These are phyloP conservation scores for Fraxinus platypoda DNA, from an alignment of 305 asterid genomes.

Conservation along the genomic window DNA sequence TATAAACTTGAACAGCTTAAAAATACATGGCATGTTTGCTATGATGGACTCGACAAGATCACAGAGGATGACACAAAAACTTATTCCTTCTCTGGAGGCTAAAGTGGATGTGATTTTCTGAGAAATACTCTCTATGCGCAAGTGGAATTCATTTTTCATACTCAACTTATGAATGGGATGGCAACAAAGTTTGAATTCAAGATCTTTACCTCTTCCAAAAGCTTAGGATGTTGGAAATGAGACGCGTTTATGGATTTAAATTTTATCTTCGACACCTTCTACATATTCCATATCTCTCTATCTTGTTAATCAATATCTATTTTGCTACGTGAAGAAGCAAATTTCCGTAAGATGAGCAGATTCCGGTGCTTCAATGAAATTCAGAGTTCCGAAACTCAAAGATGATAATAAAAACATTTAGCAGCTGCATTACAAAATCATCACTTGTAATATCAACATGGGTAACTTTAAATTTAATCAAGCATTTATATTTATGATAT, in stretches of 20 bases:
- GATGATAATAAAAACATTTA: background rate
- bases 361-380: background rate
- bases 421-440: background rate
- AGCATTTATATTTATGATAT: conserved; percentile 4
- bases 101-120: background rate
- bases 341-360: background rate
- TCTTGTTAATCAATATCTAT: background rate
- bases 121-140: background rate
- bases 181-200: background rate
- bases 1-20: background rate
- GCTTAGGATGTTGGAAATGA: background rate
- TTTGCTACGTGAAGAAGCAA: background rate
- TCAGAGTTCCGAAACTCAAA: background rate
- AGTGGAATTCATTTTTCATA: background rate
- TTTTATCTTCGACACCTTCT: background rate
- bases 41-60: background rate
- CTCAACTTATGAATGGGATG: background rate
- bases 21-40: background rate
- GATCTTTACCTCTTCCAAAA: background rate
- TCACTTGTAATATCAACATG: background rate
- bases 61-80: too few species aligned
- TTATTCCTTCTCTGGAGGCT: background rate
- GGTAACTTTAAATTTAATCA: conserved; percentile 4
- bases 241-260: background rate
- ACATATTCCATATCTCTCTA: background rate